A percentile compares a stretch with the other conserved stretches of the same genome.
Conservation (phyloP, 1,139 yeast genomes). For the Nadsonia starkeyi-henricii region DNA sequence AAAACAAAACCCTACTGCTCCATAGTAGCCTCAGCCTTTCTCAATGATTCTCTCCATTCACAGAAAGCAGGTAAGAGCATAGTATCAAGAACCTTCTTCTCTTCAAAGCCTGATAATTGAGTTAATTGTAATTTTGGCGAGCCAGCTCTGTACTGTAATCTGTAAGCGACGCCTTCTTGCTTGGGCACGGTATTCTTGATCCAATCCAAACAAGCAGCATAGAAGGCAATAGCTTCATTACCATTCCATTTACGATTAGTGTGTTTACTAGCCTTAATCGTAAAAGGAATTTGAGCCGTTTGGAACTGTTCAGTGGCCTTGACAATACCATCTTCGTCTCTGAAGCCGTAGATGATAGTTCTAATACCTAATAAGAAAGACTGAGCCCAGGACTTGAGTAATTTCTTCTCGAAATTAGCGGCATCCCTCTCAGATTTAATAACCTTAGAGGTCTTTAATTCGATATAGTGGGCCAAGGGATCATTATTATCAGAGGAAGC, state of each 20-base stretch:
- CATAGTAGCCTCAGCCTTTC: neutral
- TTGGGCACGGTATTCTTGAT: slow-evolving; percentile 40
- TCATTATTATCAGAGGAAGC: too few relatives aligned
- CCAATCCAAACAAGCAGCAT: slow-evolving; percentile 79
- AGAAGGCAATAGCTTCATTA: slow-evolving; percentile 67
- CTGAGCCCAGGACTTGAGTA: slow-evolving; percentile 84
- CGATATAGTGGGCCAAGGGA: slow-evolving; percentile 64
- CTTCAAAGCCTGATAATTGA: slow-evolving; percentile 24
- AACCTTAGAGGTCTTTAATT: slow-evolving; percentile 58
- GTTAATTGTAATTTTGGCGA: slow-evolving; percentile 29
- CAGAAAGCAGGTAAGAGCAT: slow-evolving; percentile 43
- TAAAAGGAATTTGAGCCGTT: slow-evolving; percentile 64
- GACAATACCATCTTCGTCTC: slow-evolving; percentile 56
- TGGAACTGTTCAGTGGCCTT: slow-evolving; percentile 57
- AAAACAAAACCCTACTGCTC: too few relatives aligned
- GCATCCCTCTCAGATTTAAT: slow-evolving; percentile 41
- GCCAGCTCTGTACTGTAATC: slow-evolving; percentile 28
- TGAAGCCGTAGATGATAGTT: slow-evolving; percentile 67
- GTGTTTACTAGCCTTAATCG: slow-evolving; percentile 28
- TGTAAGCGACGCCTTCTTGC: slow-evolving; percentile 34
- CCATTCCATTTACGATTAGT: slow-evolving; percentile 39
- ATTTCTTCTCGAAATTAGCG: slow-evolving; percentile 51
- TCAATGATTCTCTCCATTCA: slow-evolving; percentile 37
- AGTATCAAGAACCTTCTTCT: slow-evolving; percentile 21
- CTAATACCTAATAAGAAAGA: slow-evolving; percentile 77